These are phyloP conservation scores for Teunomyces gatunensis DNA, from an alignment of 805 yeast genomes.

Conservation along the genomic window DNA sequence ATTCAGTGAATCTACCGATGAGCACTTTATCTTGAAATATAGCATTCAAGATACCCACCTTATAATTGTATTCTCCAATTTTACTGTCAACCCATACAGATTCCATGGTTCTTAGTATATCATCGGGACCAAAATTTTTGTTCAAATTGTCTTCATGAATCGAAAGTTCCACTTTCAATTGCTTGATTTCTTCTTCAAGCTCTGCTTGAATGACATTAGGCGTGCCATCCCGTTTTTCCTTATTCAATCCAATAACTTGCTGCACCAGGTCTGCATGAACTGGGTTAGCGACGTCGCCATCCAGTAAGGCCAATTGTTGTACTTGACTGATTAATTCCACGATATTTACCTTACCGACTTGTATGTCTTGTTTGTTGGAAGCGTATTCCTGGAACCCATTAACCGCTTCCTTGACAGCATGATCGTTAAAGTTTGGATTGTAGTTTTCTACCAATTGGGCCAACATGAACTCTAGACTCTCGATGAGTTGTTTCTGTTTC, in stretches of 20 bases:
- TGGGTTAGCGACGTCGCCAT: background rate
- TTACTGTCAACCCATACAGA: constrained; percentile 46
- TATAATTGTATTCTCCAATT: constrained; percentile 73
- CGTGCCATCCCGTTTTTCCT: constrained; percentile 1
- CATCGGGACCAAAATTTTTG: constrained; percentile 55
- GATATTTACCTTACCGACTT: constrained; percentile 22
- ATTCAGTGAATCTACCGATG: constrained; percentile 46
- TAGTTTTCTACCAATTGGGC: constrained; percentile 53
- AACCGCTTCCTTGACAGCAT: constrained; percentile 76
- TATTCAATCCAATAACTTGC: constrained; percentile 15
- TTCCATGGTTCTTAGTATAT: constrained; percentile 58
- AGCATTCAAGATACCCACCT: constrained; percentile 54
- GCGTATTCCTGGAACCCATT: constrained; percentile 48
- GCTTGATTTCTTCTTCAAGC: constrained; percentile 16
- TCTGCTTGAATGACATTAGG: constrained; percentile 6
- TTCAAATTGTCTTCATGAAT: constrained; percentile 21
- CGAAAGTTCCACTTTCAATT: constrained; percentile 11
- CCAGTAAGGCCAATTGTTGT: constrained; percentile 2
- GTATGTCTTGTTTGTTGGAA: constrained; percentile 30
- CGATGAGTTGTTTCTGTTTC: constrained; percentile 17
- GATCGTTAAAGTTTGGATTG: constrained; percentile 82
- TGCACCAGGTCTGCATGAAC: constrained; percentile 20
- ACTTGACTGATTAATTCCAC: constrained; percentile 5
- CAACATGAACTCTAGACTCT: constrained; percentile 46
- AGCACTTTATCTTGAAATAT: constrained; percentile 53